These are phyloP conservation scores for Sordariomycetes sp. DNA, from an alignment of 2,329 filamentous ascomycete genomes.

Conservation along the genomic window DNA sequence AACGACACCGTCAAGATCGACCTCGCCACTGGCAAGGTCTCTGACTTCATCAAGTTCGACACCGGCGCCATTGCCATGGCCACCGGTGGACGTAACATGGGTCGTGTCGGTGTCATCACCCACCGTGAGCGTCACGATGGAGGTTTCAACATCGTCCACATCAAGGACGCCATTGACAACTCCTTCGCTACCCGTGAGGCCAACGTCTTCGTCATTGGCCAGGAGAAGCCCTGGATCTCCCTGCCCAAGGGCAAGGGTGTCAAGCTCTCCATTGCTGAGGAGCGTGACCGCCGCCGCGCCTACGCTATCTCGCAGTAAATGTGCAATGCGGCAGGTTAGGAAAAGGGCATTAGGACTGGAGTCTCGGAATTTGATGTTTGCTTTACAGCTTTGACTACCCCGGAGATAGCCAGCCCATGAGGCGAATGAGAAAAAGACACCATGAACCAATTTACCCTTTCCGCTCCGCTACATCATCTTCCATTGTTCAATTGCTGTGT, in stretches of 20 bases:
- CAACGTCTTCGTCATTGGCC: constrained; percentile 99
- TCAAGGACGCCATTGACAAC: constrained; percentile 99
- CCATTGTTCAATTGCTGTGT: neutral
- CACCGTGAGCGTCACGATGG: constrained; percentile 99
- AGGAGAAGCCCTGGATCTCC: constrained; percentile 98
- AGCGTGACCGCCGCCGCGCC: constrained; percentile 95
- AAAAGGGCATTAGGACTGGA: constrained; percentile 8
- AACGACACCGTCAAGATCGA: constrained; percentile 99
- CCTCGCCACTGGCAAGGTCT: constrained; percentile 92
- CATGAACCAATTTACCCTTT: constrained; percentile 1
- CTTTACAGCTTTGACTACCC: constrained; percentile 5
- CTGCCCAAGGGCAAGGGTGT: constrained; percentile 99
- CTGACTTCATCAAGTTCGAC: constrained; percentile 97
- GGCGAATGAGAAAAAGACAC: constrained; percentile 5
- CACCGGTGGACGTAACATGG: constrained; percentile 99
- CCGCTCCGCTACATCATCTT: too few relatives aligned
- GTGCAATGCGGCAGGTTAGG: constrained; percentile 1
- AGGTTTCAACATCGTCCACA: constrained; percentile 99
- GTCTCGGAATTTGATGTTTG: constrained; percentile 9
- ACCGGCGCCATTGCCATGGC: constrained; percentile 97
- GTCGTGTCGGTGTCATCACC: constrained; percentile 99
- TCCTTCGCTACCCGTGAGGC: constrained; percentile 97
- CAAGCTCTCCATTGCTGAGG: constrained; percentile 98
- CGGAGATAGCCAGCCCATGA: constrained; percentile 5
- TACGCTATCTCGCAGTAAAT: constrained; percentile 41